Conservation (phyloP, 116 monocot species). For the Trichopus zeylanicus region DNA sequence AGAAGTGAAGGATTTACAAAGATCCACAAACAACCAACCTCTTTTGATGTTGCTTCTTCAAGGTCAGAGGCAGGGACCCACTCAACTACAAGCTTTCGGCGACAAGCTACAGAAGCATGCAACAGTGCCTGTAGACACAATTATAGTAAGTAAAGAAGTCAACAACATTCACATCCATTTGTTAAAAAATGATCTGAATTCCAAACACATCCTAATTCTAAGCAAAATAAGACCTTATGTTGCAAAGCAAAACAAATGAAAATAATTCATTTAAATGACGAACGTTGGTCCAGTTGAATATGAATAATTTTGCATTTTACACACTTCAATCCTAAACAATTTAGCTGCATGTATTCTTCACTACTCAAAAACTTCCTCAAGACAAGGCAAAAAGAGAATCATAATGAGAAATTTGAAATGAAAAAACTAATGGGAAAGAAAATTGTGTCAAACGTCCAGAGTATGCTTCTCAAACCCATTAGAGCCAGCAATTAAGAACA, state of each 20-base stretch:
- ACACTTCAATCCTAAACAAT: no score
- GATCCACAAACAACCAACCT: conserved; percentile 27
- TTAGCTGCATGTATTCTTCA: no score
- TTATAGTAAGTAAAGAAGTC: background rate
- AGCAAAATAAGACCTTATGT: background rate
- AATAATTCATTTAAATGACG: background rate
- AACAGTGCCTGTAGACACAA: conserved; percentile 32
- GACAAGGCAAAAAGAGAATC: no score
- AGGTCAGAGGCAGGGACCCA: conserved; percentile 58
- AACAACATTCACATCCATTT: background rate
- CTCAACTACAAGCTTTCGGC: conserved; percentile 38
- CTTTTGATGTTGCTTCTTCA: conserved; percentile 31
- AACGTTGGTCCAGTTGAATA: no score
- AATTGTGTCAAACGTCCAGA: no score
- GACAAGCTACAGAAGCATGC: conserved; percentile 53
- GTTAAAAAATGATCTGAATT: no score
- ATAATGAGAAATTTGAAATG: no score
- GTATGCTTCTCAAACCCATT: background rate
- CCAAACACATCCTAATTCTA: background rate
- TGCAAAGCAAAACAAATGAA: background rate
- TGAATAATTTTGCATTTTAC: no score
- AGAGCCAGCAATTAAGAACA: background rate
- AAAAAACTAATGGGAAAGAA: no score
- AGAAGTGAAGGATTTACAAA: background rate
- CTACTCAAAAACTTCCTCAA: no score